phyloP scores from a whole-genome alignment of 768 basidiomycete genomes.

The Lentinula edodes region DNA sequence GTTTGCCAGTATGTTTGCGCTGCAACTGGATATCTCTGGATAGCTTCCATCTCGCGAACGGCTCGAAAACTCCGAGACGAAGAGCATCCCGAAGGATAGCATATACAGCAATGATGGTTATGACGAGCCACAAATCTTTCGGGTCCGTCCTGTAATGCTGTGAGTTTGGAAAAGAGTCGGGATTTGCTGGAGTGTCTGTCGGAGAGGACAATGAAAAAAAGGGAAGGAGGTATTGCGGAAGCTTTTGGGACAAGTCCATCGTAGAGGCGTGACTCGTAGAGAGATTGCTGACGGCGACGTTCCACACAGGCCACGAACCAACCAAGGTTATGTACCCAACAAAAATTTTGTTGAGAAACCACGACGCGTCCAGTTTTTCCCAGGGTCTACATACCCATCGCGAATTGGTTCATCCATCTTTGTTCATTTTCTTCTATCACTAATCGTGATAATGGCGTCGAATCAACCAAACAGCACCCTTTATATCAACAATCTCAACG shows the following conservation, averaged over 20 bases:
- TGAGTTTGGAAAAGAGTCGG: conserved; percentile 72
- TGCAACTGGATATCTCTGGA: conserved; percentile 36
- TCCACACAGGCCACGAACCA: not conserved
- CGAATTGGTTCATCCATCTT: conserved; percentile 8
- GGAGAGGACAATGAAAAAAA: conserved; percentile 77
- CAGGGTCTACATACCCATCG: not conserved
- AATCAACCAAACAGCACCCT: conserved; percentile 82
- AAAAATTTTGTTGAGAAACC: not conserved
- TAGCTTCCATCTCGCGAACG: conserved; percentile 77
- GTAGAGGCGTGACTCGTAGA: not conserved
- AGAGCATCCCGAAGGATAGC: conserved; percentile 78
- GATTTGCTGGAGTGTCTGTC: conserved; percentile 41
- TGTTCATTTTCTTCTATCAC: not conserved
- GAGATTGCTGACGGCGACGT: not conserved
- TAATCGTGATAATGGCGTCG: conserved; percentile 17
- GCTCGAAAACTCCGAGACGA: conserved; percentile 70
- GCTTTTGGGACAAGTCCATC: conserved; percentile 16
- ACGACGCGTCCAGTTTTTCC: not conserved
- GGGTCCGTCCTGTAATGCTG: conserved; percentile 68
- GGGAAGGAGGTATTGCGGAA: conserved; percentile 52
- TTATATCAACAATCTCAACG: conserved; percentile 91
- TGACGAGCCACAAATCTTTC: conserved; percentile 72
- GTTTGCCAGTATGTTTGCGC: conserved; percentile 16
- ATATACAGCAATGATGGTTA: conserved; percentile 82
- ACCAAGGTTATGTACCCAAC: no score